Evolutionary conservation across 768 basidiomycete species (phyloP).

Genomic region (Leccinum ochraceum): DNA sequence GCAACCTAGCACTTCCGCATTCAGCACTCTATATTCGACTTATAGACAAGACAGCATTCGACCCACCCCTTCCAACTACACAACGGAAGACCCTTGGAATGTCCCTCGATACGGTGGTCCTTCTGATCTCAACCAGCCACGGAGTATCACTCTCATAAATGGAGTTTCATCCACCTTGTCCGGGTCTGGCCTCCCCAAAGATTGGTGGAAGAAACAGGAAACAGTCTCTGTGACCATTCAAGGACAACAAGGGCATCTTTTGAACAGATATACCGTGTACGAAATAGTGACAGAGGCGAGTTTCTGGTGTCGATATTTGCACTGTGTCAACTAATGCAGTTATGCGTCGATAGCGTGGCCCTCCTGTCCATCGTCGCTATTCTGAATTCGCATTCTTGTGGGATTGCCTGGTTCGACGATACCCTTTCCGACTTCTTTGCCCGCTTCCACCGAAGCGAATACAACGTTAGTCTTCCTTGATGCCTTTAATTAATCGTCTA

Average conservation of each 20-base stretch:
- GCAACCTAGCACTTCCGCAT: slow-evolving; percentile 53
- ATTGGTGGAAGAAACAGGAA: slow-evolving; percentile 90
- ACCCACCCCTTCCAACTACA: slow-evolving; percentile 50
- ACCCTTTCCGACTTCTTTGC: slow-evolving; percentile 91
- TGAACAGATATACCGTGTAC: slow-evolving; percentile 87
- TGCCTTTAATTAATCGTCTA: not conserved
- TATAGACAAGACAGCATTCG: slow-evolving; percentile 49
- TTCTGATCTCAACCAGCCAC: slow-evolving; percentile 27
- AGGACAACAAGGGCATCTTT: slow-evolving; percentile 90
- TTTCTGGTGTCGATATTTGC: slow-evolving; percentile 15
- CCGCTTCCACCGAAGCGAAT: slow-evolving; percentile 90
- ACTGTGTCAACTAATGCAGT: slow-evolving; percentile 10
- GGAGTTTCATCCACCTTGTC: slow-evolving; percentile 59
- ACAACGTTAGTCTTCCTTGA: slow-evolving; percentile 59
- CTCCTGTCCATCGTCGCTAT: slow-evolving; percentile 81
- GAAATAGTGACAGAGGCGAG: slow-evolving; percentile 76
- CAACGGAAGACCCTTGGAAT: slow-evolving; percentile 73
- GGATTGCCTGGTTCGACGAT: slow-evolving; percentile 82
- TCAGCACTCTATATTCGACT: slow-evolving; percentile 39
- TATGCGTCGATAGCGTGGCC: slow-evolving; percentile 48
- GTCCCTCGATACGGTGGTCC: slow-evolving; percentile 33
- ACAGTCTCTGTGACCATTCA: slow-evolving; percentile 67
- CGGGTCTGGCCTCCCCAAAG: slow-evolving; percentile 69
- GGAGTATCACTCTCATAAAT: slow-evolving; percentile 34
- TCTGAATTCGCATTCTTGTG: slow-evolving; percentile 92